A percentile compares a stretch with the other conserved stretches of the same genome.
These are phyloP conservation scores for Amanita fuliginea DNA, from an alignment of 768 basidiomycete genomes.

Conservation along the genomic window DNA sequence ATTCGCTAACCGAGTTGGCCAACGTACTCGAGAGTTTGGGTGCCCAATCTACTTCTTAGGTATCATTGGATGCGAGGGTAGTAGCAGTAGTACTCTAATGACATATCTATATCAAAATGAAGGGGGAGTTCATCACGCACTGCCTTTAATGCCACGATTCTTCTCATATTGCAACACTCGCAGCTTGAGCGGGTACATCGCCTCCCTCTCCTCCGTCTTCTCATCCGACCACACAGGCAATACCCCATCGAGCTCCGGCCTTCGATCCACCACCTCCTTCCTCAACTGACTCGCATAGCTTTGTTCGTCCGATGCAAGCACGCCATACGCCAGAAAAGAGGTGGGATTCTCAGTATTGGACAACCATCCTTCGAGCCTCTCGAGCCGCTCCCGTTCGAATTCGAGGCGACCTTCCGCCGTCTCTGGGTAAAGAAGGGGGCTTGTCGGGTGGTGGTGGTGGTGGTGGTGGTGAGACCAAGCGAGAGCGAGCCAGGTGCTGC, in stretches of 20 bases:
- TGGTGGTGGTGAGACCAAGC: too few species aligned
- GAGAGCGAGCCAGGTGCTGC: slow-evolving; percentile 37
- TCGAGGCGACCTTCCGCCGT: slow-evolving; percentile 9
- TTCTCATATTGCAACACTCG: slow-evolving; percentile 20
- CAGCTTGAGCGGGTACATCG: slow-evolving; percentile 25
- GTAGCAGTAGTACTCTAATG: too few species aligned
- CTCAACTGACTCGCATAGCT: slow-evolving; percentile 23
- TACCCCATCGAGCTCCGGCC: slow-evolving; percentile 17
- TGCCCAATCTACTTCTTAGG: too few species aligned
- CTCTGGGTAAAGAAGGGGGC: slow-evolving; percentile 20
- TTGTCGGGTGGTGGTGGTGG: background rate
- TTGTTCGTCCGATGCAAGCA: slow-evolving; percentile 23
- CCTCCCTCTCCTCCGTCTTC: slow-evolving; percentile 19
- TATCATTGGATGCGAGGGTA: too few species aligned
- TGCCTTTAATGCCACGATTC: too few species aligned
- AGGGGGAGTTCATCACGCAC: too few species aligned
- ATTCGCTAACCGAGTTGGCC: slow-evolving; percentile 41
- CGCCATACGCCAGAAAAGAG: slow-evolving; percentile 24
- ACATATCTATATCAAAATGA: too few species aligned
- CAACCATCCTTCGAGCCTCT: slow-evolving; percentile 14
- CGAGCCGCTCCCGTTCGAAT: slow-evolving; percentile 5
- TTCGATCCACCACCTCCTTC: slow-evolving; percentile 19
- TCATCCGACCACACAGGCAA: slow-evolving; percentile 27
- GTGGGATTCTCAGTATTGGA: slow-evolving; percentile 16
- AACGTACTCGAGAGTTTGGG: slow-evolving; percentile 9